Percentiles rank a stretch among this genome's conserved stretches.
Conservation (phyloP, 345 rosid species). For the Rhodomyrtus tomentosa region DNA sequence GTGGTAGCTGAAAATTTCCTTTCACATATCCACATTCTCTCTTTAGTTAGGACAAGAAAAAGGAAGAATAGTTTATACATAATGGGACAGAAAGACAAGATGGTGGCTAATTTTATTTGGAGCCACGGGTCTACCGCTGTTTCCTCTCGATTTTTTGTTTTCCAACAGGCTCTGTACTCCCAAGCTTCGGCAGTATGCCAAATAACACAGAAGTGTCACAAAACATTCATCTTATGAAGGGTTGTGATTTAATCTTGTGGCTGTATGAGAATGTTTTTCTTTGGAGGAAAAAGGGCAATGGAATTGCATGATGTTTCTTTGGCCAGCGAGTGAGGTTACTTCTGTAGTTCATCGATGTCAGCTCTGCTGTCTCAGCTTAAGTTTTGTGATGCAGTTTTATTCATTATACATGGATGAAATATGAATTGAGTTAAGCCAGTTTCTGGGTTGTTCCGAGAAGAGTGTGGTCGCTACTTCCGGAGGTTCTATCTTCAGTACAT, state of each 20-base stretch:
- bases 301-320: background rate
- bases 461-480: background rate
- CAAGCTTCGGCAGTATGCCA: background rate
- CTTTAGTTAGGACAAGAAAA: constrained; percentile 22
- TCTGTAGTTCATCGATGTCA: background rate
- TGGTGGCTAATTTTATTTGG: constrained; percentile 38
- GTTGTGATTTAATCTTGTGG: background rate
- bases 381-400: background rate
- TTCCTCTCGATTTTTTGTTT: constrained; percentile 1
- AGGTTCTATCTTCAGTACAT: background rate
- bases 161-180: background rate
- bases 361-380: background rate
- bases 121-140: constrained; percentile 19
- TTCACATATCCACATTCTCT: constrained; percentile 1
- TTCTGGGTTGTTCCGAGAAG: background rate
- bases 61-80: constrained; percentile 9
- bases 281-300: background rate
- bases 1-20: constrained; percentile 25
- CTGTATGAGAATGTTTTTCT: background rate
- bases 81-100: constrained; percentile 17
- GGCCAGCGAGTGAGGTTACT: background rate
- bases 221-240: background rate
- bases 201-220: background rate
- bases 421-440: background rate
- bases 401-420: background rate